Evolutionary conservation across 1,139 yeast genomes (phyloP), one percentile per base, ranked within the genome.

Genomic region (Saccharomyces hybrid): DNA sequence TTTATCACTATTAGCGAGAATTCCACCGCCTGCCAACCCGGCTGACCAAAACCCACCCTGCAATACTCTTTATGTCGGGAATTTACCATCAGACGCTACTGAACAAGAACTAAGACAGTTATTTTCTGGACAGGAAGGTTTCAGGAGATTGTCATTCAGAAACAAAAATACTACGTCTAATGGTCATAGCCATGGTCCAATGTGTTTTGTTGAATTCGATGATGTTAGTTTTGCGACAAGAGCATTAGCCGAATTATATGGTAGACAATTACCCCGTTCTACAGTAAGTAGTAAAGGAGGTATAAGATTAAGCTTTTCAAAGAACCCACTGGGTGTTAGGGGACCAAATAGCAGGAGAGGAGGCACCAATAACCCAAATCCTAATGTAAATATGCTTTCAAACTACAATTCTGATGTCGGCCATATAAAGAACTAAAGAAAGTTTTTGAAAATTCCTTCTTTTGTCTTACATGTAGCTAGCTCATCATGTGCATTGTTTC

Each of bases 31-130:
- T 3, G 97, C 97, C 2, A 93, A 93, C 65, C 99, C 99, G 0
- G 99, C 99, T 2, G 99, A 93, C 71, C 99, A 93, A 73, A 93
- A 93, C 67, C 99, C 99, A 8, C 99, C 99, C 6, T 93, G 99
- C 74, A 93, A 93, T 70, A 93, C 99, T 0, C 76, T 93, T 56
- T 93, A 93, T 65, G 99, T 93, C 52, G 99, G 99, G 25, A 93
- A 93, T 69, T 78, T 93, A 64, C 99, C 99, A 3, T 97, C 97
- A 9, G 97, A 93, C 75, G 96, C 98, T 2, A 85, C 96, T 3
- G 99, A 93, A 69, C 88, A 87, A 57, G 99, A 93, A 71, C 79
- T 93, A 61, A 83, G 97, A 62, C 84, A 88, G 31, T 75, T 93
- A 59, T 93, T 93, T 70, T 81, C 95, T 27, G 86, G 90, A 13